Conservation (phyloP, 2,329 filamentous ascomycete species). For the Sarocladiaceae sp. region DNA sequence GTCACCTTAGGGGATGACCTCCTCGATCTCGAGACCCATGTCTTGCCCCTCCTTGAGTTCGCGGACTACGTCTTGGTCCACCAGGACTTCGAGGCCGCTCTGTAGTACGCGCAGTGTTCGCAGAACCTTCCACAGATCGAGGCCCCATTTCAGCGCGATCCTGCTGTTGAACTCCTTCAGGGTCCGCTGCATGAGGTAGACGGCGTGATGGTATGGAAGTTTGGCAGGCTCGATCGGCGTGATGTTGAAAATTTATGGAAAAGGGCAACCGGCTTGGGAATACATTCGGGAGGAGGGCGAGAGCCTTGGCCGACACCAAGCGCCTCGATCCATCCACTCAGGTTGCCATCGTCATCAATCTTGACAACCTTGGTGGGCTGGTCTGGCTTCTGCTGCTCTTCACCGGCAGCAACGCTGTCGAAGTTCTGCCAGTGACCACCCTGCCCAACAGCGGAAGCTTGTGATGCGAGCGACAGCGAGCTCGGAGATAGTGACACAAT, state of each 20-base stretch:
- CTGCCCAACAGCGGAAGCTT: slow-evolving; percentile 37
- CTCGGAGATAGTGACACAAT: slow-evolving; percentile 62
- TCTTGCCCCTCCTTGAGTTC: slow-evolving; percentile 87
- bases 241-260: slow-evolving; percentile 69
- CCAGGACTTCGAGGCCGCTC: slow-evolving; percentile 71
- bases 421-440: slow-evolving; percentile 51
- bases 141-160: slow-evolving; percentile 71
- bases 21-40: slow-evolving; percentile 66
- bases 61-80: slow-evolving; percentile 84
- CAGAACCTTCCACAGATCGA: slow-evolving; percentile 66
- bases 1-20: too few relatives aligned
- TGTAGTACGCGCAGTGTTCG: slow-evolving; percentile 67
- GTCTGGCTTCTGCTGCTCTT: slow-evolving; percentile 41
- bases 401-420: slow-evolving; percentile 43
- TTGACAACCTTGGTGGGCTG: slow-evolving; percentile 46
- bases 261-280: slow-evolving; percentile 72
- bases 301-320: slow-evolving; percentile 85
- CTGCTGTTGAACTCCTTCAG: slow-evolving; percentile 65
- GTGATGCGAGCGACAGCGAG: slow-evolving; percentile 55
- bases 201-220: slow-evolving; percentile 68
- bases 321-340: slow-evolving; percentile 84
- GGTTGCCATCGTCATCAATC: slow-evolving; percentile 54
- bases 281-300: slow-evolving; percentile 66
- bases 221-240: slow-evolving; percentile 42
- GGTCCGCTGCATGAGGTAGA: slow-evolving; percentile 77